Evolutionary conservation across 2,329 filamentous ascomycete species (phyloP).

Genomic region (Penicillium sp.): DNA sequence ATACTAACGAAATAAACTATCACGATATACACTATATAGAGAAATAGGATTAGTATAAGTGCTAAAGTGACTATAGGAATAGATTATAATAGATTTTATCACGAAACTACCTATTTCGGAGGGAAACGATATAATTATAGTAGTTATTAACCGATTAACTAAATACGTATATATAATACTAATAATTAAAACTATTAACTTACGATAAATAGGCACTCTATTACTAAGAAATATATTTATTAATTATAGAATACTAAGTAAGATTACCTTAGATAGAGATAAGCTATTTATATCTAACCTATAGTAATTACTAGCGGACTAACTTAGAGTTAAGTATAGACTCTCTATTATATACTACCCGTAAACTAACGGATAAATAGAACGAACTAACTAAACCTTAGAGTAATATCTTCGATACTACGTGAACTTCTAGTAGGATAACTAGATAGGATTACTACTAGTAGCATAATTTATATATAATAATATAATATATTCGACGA

Average conservation of each 20-base stretch:
- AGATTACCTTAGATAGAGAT: background rate
- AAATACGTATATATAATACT: background rate
- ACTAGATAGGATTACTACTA: background rate
- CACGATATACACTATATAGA: background rate
- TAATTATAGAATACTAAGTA: background rate
- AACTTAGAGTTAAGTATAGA: no score
- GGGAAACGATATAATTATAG: conserved; percentile 1
- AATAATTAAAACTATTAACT: background rate
- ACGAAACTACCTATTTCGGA: background rate
- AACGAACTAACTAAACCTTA: background rate
- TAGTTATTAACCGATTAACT: background rate
- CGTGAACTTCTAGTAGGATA: background rate
- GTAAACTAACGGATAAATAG: background rate
- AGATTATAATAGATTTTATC: background rate
- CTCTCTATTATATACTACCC: background rate
- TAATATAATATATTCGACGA: background rate
- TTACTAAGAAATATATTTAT: background rate
- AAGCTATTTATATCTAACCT: background rate
- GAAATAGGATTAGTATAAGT: background rate
- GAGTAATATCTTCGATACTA: background rate
- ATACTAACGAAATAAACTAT: background rate
- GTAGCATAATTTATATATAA: background rate
- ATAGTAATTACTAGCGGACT: background rate
- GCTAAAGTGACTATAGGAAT: background rate
- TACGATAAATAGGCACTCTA: background rate